Evolutionary conservation across 345 rosid species (phyloP).

Genomic region (Salix brachista): DNA sequence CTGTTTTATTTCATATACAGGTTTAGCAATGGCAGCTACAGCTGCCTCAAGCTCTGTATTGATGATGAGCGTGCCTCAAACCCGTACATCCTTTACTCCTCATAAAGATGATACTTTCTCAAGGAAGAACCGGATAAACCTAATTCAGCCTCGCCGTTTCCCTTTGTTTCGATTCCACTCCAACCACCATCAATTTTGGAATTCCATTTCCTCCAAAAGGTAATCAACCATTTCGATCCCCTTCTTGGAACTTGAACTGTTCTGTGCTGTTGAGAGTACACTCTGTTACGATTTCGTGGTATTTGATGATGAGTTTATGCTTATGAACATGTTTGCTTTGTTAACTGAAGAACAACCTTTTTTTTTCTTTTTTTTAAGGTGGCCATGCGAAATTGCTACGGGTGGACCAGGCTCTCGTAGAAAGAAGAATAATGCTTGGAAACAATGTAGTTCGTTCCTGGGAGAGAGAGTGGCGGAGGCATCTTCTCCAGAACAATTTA

Average conservation of each 20-base stretch:
- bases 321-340: not conserved
- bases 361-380: slow-evolving; percentile 35
- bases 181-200: not conserved
- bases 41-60: slow-evolving; percentile 10
- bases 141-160: slow-evolving; percentile 2
- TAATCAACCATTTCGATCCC: not conserved
- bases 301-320: not conserved
- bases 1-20: not conserved
- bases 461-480: slow-evolving; percentile 23
- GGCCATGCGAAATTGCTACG: slow-evolving; percentile 22
- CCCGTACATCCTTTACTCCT: not conserved
- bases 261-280: not conserved
- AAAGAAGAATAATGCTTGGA: slow-evolving; percentile 35
- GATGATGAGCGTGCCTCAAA: slow-evolving; percentile 6
- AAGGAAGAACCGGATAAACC: not conserved
- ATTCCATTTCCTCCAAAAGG: not conserved
- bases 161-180: not conserved
- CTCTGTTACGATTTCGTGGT: not conserved
- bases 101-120: not conserved
- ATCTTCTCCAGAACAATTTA: slow-evolving; percentile 31
- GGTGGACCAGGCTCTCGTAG: slow-evolving; percentile 21
- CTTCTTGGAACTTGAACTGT: not conserved
- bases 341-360: not conserved
- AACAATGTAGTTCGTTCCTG: slow-evolving; percentile 31
- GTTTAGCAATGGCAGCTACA: not conserved